Conservation (phyloP, 208 protist genomes). For the Acanthamoeba royreba region DNA sequence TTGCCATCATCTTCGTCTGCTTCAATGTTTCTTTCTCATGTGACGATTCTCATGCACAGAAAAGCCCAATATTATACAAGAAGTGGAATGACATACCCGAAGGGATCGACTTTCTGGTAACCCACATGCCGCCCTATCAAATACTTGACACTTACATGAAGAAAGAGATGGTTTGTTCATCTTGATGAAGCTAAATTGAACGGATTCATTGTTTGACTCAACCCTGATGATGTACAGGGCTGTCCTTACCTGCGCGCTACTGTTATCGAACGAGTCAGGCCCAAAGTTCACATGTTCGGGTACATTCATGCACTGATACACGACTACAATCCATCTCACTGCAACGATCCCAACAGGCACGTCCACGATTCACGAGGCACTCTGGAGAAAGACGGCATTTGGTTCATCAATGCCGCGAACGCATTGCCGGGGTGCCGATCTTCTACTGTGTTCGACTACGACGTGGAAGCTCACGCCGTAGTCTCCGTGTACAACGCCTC, state of each 20-base stretch:
- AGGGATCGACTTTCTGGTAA: constrained; percentile 20
- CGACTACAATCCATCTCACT: too few relatives aligned
- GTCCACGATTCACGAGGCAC: constrained; percentile 2
- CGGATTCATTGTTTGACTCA: background rate
- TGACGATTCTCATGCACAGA: too few relatives aligned
- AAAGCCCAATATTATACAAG: background rate
- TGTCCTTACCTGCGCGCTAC: background rate
- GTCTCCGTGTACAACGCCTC: background rate
- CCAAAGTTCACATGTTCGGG: constrained; percentile 47
- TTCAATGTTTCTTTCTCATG: too few relatives aligned
- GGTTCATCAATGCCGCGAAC: constrained; percentile 33
- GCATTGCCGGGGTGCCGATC: background rate
- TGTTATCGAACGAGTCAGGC: background rate
- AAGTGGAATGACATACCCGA: background rate
- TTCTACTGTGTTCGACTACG: background rate
- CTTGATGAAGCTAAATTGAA: too few relatives aligned
- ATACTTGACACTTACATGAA: constrained; percentile 1
- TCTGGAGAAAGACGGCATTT: background rate
- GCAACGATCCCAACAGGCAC: background rate
- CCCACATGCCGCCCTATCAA: background rate
- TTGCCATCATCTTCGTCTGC: background rate
- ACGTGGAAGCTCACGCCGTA: background rate
- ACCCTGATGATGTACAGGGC: background rate
- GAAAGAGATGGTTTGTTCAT: background rate
- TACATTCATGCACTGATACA: too few relatives aligned